Base-by-base conservation (phyloP, 2,329 filamentous ascomycete genomes). In the Penicillium sp. region DNA sequence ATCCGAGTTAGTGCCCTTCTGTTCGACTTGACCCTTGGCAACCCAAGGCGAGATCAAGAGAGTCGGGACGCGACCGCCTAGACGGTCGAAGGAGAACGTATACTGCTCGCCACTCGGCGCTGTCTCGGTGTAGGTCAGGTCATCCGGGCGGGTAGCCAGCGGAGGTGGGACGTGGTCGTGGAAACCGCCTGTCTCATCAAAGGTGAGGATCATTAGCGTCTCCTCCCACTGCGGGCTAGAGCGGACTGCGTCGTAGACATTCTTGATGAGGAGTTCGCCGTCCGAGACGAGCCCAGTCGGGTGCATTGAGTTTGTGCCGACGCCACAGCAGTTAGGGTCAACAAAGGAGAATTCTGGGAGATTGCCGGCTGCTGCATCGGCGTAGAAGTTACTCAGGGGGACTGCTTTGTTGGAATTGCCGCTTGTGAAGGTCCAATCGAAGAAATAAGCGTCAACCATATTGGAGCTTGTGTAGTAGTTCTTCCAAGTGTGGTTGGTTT, bases 281-380 rank as follows among this genome's bases (percentile, higher is more conserved):
- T 73, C 70, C 22, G 69, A 73, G 57, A 74, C 63, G 9, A 70
- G 63, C 4, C 70, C 70, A 0, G 62, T 67, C 5, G 69, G 69
- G 59, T 75, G 71, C 71, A 74, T 70, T 30, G 67, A 69, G 56
- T 63, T 69, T 48, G 69, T 75, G 51, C 69, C 71, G 6, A 64
- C 59, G 26, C 70, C 73, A 50, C 73, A 76, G 72, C 73, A 76
- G 44, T 71, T 72, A 4, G 73, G 73, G 63, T 75, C 71, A 36
- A 75, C 56, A 58, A 72, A 75, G 33, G 68, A 67, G 55, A 75
- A 66, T 36, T 72, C 65, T 7, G 72, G 66, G 8, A 74, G 69
- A 1, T 51, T 46, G 25, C 72, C 72, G 9, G 62, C 56, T 17
- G 62, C 58, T 8, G 72, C 71, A 47, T 73, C 72, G 7, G 61